Evolutionary conservation across 2,329 filamentous ascomycete genomes (phyloP).

Genomic region (Fusarium denticulatum): DNA sequence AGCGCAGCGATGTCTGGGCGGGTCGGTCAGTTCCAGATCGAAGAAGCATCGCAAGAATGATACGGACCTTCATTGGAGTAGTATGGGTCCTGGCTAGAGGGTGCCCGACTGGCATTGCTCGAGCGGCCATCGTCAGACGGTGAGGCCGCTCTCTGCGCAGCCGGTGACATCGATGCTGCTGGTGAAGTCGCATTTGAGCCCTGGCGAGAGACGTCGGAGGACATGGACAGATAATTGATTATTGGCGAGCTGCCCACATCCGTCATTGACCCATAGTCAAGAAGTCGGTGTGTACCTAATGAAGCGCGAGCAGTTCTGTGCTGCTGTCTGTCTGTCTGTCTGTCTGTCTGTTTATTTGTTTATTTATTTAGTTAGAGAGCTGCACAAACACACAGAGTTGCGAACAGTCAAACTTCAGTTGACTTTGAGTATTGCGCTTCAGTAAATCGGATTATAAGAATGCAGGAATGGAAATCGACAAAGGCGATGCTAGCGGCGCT

Average conservation of each 20-base stretch:
- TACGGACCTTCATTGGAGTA: slow-evolving; percentile 70
- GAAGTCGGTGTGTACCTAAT: slow-evolving; percentile 9
- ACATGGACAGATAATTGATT: slow-evolving; percentile 42
- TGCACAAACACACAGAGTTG: neutral
- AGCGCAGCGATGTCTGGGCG: slow-evolving; percentile 81
- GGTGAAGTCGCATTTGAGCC: slow-evolving; percentile 36
- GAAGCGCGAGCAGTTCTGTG: slow-evolving; percentile 11
- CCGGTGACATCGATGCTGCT: slow-evolving; percentile 45
- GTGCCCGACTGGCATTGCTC: slow-evolving; percentile 42
- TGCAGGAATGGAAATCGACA: neutral
- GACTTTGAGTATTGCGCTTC: neutral
- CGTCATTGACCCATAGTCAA: slow-evolving; percentile 51
- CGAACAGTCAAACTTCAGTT: neutral
- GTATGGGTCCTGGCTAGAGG: slow-evolving; percentile 51
- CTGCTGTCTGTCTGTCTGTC: neutral
- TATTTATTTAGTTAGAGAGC: neutral
- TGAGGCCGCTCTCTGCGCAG: slow-evolving; percentile 34
- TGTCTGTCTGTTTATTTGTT: neutral
- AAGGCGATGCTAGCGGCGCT: neutral
- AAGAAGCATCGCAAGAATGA: neutral
- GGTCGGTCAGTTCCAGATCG: slow-evolving; percentile 18
- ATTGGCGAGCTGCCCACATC: slow-evolving; percentile 42
- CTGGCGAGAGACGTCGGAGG: slow-evolving; percentile 25
- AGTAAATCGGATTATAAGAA: neutral
- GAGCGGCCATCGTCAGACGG: slow-evolving; percentile 44